Evolutionary conservation across 441 rosid species (phyloP).

Genomic region (Mallotus repandus): DNA sequence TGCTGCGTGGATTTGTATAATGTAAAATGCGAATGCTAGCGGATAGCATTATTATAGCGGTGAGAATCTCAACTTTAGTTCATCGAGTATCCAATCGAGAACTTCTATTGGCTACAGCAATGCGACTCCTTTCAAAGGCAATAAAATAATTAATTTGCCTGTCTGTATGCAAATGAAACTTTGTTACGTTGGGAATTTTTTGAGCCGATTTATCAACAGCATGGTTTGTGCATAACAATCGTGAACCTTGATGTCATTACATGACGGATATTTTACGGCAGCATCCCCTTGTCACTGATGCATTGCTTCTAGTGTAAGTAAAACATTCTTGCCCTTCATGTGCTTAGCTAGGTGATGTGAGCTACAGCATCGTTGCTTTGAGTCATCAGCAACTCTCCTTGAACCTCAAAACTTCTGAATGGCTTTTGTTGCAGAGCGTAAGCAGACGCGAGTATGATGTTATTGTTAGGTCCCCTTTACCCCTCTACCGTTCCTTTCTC

Average conservation of each 20-base stretch:
- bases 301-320: neutral
- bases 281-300: neutral
- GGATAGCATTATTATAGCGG: neutral
- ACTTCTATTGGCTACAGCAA: neutral
- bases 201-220: neutral
- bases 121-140: conserved; percentile 11
- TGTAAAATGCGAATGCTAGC: conserved; percentile 9
- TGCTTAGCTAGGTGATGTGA: neutral
- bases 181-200: conserved; percentile 4
- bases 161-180: neutral
- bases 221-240: neutral
- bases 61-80: conserved; percentile 2
- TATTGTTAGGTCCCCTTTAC: neutral
- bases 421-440: neutral
- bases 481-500: neutral
- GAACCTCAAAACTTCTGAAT: too few species aligned
- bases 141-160: neutral
- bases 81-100: conserved; percentile 13
- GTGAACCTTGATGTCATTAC: neutral
- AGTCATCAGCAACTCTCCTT: neutral
- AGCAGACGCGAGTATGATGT: conserved; percentile 10
- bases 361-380: neutral
- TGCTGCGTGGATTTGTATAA: conserved; percentile 5
- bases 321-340: neutral
- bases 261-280: neutral